Percentiles rank a stretch among this genome's conserved stretches.
Conservation (phyloP, 2,329 filamentous ascomycete species). For the Helminthosporium solani region DNA sequence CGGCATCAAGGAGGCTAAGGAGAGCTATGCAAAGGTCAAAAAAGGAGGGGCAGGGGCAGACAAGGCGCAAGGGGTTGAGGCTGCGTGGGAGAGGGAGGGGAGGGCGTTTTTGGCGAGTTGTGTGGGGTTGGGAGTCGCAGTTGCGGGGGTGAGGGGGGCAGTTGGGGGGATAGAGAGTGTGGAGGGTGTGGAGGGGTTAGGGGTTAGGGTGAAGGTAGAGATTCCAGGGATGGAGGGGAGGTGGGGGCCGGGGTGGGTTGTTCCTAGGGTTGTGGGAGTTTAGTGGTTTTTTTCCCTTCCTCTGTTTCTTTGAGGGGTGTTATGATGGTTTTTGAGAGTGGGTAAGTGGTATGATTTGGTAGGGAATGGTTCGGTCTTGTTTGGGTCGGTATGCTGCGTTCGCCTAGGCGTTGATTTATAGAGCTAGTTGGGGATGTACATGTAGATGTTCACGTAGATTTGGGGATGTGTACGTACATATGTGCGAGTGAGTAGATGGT, state of each 20-base stretch:
- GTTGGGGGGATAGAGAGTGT: slow-evolving; percentile 7
- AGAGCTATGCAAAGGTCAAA: slow-evolving; percentile 40
- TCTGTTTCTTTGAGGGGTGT: no score
- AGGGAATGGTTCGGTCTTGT: no score
- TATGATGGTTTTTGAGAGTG: no score
- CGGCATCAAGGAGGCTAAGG: slow-evolving; percentile 36
- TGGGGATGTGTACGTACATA: no score
- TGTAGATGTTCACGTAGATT: no score
- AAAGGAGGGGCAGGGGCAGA: slow-evolving; percentile 34
- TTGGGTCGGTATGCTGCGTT: no score
- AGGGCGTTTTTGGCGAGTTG: slow-evolving; percentile 34
- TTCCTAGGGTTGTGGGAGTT: slow-evolving; percentile 41
- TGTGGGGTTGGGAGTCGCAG: slow-evolving; percentile 34
- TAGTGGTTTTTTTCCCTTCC: background rate
- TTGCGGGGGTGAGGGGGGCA: slow-evolving; percentile 25
- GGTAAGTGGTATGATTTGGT: no score
- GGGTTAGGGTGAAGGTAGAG: slow-evolving; percentile 33
- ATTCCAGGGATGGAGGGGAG: slow-evolving; percentile 44
- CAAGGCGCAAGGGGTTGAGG: slow-evolving; percentile 39
- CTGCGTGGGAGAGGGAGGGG: slow-evolving; percentile 41
- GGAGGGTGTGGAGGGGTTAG: slow-evolving; percentile 2
- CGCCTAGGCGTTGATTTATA: no score
- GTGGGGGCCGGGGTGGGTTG: slow-evolving; percentile 49
- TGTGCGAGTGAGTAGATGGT: no score
- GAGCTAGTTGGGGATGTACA: no score